Conservation (phyloP, 73 alveolate genomes). For the Stentor roeselii region DNA sequence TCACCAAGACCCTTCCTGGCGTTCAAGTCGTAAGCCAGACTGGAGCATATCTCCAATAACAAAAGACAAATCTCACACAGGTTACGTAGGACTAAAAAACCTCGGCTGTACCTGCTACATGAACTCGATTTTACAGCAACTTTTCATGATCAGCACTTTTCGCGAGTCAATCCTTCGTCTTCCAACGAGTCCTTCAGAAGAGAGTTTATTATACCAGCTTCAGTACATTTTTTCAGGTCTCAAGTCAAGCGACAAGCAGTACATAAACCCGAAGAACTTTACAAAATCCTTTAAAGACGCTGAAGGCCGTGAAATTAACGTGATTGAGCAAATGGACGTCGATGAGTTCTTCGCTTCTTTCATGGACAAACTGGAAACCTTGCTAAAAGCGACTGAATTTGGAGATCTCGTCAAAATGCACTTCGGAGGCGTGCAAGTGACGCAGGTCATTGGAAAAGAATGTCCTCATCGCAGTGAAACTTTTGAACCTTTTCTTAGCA, state of each 20-base stretch:
- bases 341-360: slow-evolving; percentile 90
- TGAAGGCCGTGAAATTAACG: slow-evolving; percentile 81
- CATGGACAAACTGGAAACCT: slow-evolving; percentile 85
- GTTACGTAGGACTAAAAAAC: slow-evolving; percentile 91
- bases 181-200: slow-evolving; percentile 31
- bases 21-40: slow-evolving; percentile 63
- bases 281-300: slow-evolving; percentile 65
- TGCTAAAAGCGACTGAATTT: slow-evolving; percentile 59
- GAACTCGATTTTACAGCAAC: slow-evolving; percentile 90
- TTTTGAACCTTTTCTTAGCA: slow-evolving; percentile 86
- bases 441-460: slow-evolving; percentile 80
- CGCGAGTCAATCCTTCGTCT: slow-evolving; percentile 65
- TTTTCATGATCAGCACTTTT: slow-evolving; percentile 87
- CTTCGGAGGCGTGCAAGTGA: slow-evolving; percentile 84
- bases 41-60: slow-evolving; percentile 60
- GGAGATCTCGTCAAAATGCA: slow-evolving; percentile 72
- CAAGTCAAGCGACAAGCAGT: slow-evolving; percentile 82
- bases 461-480: slow-evolving; percentile 87
- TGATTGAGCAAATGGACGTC: slow-evolving; percentile 86
- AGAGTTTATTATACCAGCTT: slow-evolving; percentile 76
- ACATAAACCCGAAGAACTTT: slow-evolving; percentile 84
- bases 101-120: slow-evolving; percentile 94
- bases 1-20: slow-evolving; percentile 61
- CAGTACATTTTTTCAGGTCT: slow-evolving; percentile 84
- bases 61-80: slow-evolving; percentile 58